Conservation (phyloP, 148 eudicot genomes). For the Rhododendron griersonianum region DNA sequence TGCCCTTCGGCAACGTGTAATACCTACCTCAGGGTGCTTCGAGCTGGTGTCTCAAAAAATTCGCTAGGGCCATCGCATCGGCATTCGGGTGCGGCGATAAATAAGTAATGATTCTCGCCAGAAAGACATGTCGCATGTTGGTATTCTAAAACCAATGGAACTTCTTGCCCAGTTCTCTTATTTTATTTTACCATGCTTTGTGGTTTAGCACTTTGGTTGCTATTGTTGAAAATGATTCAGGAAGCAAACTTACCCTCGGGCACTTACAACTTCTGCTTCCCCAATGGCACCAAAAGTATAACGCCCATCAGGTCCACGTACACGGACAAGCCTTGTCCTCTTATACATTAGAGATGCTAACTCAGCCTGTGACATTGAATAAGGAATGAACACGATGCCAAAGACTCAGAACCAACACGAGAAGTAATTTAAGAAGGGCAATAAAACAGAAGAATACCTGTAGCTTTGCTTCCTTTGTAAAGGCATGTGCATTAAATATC, state of each 20-base stretch:
- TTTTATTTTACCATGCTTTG: neutral
- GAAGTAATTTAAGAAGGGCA: neutral
- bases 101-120: neutral
- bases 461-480: slow-evolving; percentile 89
- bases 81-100: too few relatives aligned
- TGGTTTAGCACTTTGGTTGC: neutral
- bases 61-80: too few relatives aligned
- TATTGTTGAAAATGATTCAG: neutral
- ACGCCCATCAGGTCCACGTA: slow-evolving; percentile 74
- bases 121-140: neutral
- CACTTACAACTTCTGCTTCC: slow-evolving; percentile 98
- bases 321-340: slow-evolving; percentile 81
- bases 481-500: slow-evolving; percentile 96
- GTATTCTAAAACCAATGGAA: neutral
- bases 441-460: slow-evolving; percentile 46
- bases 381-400: neutral
- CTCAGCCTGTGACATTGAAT: slow-evolving; percentile 60
- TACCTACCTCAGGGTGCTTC: too few relatives aligned
- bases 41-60: too few relatives aligned
- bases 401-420: neutral
- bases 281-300: slow-evolving; percentile 75
- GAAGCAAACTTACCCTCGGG: slow-evolving; percentile 71
- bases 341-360: slow-evolving; percentile 94
- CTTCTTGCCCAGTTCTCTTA: neutral
- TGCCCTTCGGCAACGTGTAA: too few relatives aligned